Conservation (phyloP, 495 filamentous ascomycete genomes). For the Barbatosphaeria neglecta region DNA sequence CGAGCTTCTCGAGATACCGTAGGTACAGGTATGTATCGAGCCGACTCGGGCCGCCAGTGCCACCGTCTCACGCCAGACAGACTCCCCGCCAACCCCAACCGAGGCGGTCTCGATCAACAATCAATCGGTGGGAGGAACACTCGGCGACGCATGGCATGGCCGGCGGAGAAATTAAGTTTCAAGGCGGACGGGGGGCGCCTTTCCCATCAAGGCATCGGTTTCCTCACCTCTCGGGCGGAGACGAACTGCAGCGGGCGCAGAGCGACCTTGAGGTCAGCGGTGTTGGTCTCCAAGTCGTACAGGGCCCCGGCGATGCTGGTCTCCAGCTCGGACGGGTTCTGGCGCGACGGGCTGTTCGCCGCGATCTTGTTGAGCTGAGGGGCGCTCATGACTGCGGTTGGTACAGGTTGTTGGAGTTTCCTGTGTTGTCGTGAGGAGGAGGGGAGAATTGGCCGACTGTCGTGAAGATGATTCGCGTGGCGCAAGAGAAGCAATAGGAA, state of each 20-base stretch:
- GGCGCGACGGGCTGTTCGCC: conserved; percentile 84
- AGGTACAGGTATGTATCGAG: no score
- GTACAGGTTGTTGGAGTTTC: conserved; percentile 9
- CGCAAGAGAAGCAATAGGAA: background rate
- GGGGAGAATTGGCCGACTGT: background rate
- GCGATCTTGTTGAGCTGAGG: conserved; percentile 94
- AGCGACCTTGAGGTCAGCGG: conserved; percentile 82
- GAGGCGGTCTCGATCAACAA: no score
- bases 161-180: no score
- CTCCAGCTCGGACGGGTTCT: conserved; percentile 92
- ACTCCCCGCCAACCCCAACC: no score
- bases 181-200: background rate
- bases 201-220: conserved; percentile 18
- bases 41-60: no score
- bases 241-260: conserved; percentile 95
- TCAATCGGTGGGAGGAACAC: no score
- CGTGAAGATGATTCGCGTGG: no score
- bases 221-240: conserved; percentile 95
- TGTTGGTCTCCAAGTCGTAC: conserved; percentile 96
- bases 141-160: no score
- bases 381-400: conserved; percentile 36
- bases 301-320: conserved; percentile 85
- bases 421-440: background rate
- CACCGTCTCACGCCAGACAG: no score
- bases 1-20: no score